phyloP scores from a whole-genome alignment of 257 asterid genomes.

The Cruciata laevipes region DNA sequence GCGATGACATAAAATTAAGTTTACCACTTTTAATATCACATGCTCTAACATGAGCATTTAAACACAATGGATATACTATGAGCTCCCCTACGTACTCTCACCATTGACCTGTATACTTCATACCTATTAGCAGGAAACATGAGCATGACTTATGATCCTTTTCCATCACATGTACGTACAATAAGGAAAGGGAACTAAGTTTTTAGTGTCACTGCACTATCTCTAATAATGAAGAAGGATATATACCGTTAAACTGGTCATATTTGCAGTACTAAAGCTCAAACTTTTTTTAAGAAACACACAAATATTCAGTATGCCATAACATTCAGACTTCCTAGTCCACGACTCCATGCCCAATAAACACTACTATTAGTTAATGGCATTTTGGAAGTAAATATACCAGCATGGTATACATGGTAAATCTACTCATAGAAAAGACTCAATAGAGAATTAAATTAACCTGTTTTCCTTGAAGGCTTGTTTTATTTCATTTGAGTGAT shows the following conservation, averaged over 20 bases:
- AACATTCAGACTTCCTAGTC: neutral
- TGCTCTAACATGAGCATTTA: neutral
- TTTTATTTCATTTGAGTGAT: neutral
- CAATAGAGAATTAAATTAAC: neutral
- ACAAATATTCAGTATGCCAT: neutral
- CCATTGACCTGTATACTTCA: neutral
- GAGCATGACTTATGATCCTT: neutral
- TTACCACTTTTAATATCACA: neutral
- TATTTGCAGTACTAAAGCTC: neutral
- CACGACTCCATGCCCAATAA: neutral
- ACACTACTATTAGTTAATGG: neutral
- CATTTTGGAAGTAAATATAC: slow-evolving; percentile 4
- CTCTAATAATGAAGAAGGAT: neutral
- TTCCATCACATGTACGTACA: neutral
- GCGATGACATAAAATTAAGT: neutral
- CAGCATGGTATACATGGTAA: neutral
- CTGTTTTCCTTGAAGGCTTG: neutral
- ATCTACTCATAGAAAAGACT: neutral
- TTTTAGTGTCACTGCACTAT: neutral
- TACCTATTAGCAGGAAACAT: neutral
- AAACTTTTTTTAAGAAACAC: neutral
- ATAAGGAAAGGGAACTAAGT: neutral
- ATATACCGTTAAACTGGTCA: neutral
- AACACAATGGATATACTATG: neutral
- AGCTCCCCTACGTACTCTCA: neutral